These are phyloP conservation scores for Rusavskia elegans DNA, from an alignment of 495 filamentous ascomycete species.

Conservation along the genomic window DNA sequence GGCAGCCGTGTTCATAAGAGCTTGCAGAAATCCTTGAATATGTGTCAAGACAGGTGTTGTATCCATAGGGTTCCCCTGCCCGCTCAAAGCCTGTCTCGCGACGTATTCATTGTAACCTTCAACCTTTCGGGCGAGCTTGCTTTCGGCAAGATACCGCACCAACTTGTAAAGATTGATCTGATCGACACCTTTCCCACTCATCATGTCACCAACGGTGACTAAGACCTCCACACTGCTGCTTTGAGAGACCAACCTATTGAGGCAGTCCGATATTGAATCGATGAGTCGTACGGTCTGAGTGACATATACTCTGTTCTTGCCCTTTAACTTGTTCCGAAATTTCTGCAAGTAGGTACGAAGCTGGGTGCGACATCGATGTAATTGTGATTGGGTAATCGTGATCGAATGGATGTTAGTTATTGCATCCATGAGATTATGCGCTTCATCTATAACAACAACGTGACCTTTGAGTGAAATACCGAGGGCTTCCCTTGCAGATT, in stretches of 20 bases:
- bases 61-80: slow-evolving; percentile 11
- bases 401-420: slow-evolving; percentile 78
- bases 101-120: slow-evolving; percentile 63
- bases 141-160: slow-evolving; percentile 72
- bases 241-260: slow-evolving; percentile 32
- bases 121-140: slow-evolving; percentile 86
- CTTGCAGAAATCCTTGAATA: slow-evolving; percentile 64
- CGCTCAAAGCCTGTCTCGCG: slow-evolving; percentile 26
- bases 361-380: slow-evolving; percentile 54
- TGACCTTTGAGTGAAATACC: slow-evolving; percentile 74
- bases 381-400: slow-evolving; percentile 52
- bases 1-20: slow-evolving; percentile 72
- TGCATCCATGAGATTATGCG: slow-evolving; percentile 94
- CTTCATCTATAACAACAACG: slow-evolving; percentile 88
- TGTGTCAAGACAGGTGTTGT: slow-evolving; percentile 62
- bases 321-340: slow-evolving; percentile 76
- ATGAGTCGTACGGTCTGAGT: slow-evolving; percentile 71
- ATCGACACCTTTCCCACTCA: slow-evolving; percentile 77
- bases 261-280: slow-evolving; percentile 53
- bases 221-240: slow-evolving; percentile 35
- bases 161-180: slow-evolving; percentile 91
- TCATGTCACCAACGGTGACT: slow-evolving; percentile 49
- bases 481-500: slow-evolving; percentile 76
- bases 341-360: slow-evolving; percentile 70
- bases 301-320: slow-evolving; percentile 84